Evolutionary conservation across 768 basidiomycete species (phyloP).

Genomic region (Tricholoma flavovirens): DNA sequence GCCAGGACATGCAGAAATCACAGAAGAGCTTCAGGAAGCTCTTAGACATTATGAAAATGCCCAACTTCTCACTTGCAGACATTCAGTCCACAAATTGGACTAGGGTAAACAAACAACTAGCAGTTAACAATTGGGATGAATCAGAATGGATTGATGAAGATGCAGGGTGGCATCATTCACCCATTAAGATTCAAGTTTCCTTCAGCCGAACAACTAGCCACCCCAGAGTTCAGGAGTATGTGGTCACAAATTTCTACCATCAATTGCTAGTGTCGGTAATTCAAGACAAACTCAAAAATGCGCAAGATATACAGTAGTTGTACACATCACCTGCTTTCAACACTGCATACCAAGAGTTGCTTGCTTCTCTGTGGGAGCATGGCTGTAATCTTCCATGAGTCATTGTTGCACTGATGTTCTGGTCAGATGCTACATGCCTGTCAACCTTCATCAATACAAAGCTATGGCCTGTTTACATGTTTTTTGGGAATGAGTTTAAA

Average conservation of each 20-base stretch:
- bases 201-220: conserved; percentile 1
- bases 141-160: conserved; percentile 1
- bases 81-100: conserved; percentile 8
- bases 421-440: conserved; percentile 26
- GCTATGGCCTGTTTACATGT: conserved; percentile 31
- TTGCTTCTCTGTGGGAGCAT: neutral
- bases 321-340: conserved; percentile 14
- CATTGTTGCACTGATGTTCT: conserved; percentile 20
- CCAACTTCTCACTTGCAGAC: conserved; percentile 7
- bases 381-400: conserved; percentile 12
- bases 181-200: conserved; percentile 6
- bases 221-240: neutral
- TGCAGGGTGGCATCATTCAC: conserved; percentile 13
- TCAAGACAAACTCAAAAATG: conserved; percentile 4
- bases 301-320: neutral
- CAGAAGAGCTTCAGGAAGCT: conserved; percentile 4
- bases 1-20: conserved; percentile 1
- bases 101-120: conserved; percentile 7
- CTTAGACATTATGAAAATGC: conserved; percentile 5
- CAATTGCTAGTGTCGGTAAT: conserved; percentile 15
- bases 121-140: neutral
- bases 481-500: conserved; percentile 31
- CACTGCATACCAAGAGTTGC: conserved; percentile 8
- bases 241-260: conserved; percentile 13
- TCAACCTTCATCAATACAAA: conserved; percentile 21